A percentile compares a stretch with the other conserved stretches of the same genome.
These are phyloP conservation scores for Taiwanofungus camphoratus DNA, from an alignment of 1,284 basidiomycete genomes.

Conservation along the genomic window DNA sequence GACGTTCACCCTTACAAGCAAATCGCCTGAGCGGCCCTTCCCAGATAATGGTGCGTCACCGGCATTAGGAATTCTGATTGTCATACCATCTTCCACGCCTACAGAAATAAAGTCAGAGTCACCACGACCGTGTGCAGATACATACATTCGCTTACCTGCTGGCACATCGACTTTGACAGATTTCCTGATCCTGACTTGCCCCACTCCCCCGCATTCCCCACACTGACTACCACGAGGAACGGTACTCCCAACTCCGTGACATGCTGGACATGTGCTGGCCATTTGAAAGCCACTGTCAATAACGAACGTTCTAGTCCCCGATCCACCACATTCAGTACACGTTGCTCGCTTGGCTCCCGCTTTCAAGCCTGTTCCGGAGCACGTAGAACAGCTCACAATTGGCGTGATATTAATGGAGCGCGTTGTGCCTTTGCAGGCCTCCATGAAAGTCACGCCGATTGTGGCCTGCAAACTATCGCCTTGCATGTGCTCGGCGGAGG, in stretches of 20 bases:
- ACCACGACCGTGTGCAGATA: constrained; percentile 10
- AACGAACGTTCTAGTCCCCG: constrained; percentile 87
- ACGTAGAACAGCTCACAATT: constrained; percentile 80
- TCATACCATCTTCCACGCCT: constrained; percentile 98
- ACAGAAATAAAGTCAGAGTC: constrained; percentile 10
- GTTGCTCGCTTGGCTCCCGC: constrained; percentile 79
- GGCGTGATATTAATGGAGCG: constrained; percentile 78
- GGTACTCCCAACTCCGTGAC: constrained; percentile 79
- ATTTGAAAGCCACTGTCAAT: constrained; percentile 96
- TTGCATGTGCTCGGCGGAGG: constrained; percentile 47
- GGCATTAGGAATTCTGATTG: constrained; percentile 75
- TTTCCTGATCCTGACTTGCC: constrained; percentile 80
- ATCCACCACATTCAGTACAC: constrained; percentile 82
- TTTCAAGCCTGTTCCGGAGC: constrained; percentile 86
- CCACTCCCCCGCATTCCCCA: constrained; percentile 79
- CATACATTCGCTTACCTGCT: constrained; percentile 48
- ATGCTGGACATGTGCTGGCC: constrained; percentile 86
- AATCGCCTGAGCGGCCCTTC: constrained; percentile 76
- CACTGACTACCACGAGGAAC: constrained; percentile 82
- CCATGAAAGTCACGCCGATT: constrained; percentile 82
- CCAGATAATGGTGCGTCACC: constrained; percentile 86
- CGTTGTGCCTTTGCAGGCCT: constrained; percentile 88
- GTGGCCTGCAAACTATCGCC: constrained; percentile 86
- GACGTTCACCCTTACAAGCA: constrained; percentile 87
- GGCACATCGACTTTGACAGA: constrained; percentile 84